Evolutionary conservation across 257 asterid genomes (phyloP).

Genomic region (Salvia hispanica): DNA sequence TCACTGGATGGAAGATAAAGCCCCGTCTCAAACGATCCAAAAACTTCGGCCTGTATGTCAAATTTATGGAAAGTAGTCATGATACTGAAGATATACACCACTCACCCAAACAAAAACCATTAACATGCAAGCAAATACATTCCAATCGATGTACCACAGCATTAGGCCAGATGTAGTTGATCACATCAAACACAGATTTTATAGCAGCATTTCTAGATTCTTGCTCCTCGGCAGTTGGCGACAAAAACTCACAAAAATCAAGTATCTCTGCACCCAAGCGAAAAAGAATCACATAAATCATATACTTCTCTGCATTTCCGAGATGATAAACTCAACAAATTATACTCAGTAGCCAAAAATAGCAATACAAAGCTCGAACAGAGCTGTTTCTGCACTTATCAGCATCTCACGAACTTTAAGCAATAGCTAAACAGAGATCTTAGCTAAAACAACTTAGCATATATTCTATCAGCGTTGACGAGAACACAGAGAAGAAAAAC

Average conservation of each 20-base stretch:
- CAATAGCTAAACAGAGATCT: background rate
- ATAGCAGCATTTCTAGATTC: constrained; percentile 72
- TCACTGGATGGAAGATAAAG: constrained; percentile 97
- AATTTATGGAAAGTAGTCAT: constrained; percentile 17
- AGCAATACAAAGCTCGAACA: constrained; percentile 18
- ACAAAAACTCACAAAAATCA: constrained; percentile 87
- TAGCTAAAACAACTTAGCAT: background rate
- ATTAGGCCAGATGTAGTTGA: constrained; percentile 86
- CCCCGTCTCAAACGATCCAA: constrained; percentile 95
- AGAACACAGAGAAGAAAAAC: constrained; percentile 10
- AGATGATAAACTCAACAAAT: background rate
- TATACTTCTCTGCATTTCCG: constrained; percentile 38
- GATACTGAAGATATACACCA: constrained; percentile 20
- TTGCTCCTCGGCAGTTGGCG: constrained; percentile 89
- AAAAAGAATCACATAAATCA: constrained; percentile 29
- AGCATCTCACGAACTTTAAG: constrained; percentile 17
- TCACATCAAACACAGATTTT: constrained; percentile 71
- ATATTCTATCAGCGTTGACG: background rate
- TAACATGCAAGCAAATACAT: background rate
- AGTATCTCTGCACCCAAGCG: constrained; percentile 68
- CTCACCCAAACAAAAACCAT: background rate
- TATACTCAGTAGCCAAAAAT: constrained; percentile 2
- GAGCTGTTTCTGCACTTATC: background rate
- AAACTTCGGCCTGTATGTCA: constrained; percentile 79
- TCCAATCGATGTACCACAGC: constrained; percentile 59